Evolutionary conservation across 331 rosid genomes (phyloP), one percentile per base, ranked within the genome.

Genomic region (Cucumis variabilis): DNA sequence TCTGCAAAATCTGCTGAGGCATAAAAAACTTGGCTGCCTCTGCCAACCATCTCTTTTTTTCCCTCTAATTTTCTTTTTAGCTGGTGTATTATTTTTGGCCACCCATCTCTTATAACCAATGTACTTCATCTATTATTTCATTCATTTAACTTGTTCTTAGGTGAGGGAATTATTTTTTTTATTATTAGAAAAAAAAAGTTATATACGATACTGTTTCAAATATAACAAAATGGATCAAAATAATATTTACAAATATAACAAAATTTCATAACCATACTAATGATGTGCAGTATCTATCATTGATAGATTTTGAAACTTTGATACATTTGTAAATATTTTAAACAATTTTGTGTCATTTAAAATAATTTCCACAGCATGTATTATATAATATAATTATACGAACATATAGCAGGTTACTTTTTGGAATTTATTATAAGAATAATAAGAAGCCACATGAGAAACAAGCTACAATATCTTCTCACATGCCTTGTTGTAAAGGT

Each of bases 1-100:
- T 78, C 84, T 78, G 84, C 84, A 78, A 51, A 51, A 78, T 51
- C 84, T 78, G 66, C 14, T 25, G 67, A 78, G 84, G 84, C 84
- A 78, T 78, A 24, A 78, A 51, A 75, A 51, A 16, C 44, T 53
- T 27, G 17, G 84, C 67, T 78, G 67, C 84, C 84, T 78, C 25
- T 78, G 67, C 84, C 84, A 78, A 76, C 84, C 10, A 78, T 44
- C 10, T 44, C 48, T 44, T 44, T n/a, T n/a, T 51, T 17, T 21
- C 25, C 13, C 12, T 21, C 68, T 24, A 71, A 30, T 71, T 19
- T 51, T 25, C 62, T 46, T 20, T 41, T 74, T 48, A 50, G 83
- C 65, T 55, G 44, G 46, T 4, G 44, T 53, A 53, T 79, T 53
- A 21, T 79, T 79, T 79, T 53, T 79, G 37, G 84, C 84, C 84